phyloP scores from a whole-genome alignment of 2,329 filamentous ascomycete species.

The Zymoseptoria brevis region DNA sequence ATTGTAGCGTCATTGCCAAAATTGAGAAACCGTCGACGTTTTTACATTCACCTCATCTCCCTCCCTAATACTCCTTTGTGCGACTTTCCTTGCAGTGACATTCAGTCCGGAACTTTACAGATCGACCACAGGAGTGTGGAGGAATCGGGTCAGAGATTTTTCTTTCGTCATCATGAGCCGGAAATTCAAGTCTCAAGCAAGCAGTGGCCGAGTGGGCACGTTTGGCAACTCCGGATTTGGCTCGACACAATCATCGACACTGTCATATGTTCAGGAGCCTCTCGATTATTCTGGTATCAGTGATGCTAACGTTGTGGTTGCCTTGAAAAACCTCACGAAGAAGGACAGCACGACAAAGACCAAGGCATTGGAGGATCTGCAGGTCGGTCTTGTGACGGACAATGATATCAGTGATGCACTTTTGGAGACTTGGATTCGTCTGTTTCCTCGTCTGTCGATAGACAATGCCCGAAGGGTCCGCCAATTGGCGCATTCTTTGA shows the following conservation, averaged over 20 bases:
- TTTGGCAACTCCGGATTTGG: constrained; percentile 36
- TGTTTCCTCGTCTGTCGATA: constrained; percentile 84
- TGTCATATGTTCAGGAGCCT: constrained; percentile 84
- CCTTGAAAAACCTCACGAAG: constrained; percentile 88
- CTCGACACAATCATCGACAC: constrained; percentile 46
- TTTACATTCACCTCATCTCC: not conserved
- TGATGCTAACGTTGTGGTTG: constrained; percentile 73
- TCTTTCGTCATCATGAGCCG: constrained; percentile 50
- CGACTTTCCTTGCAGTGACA: not conserved
- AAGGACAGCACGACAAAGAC: constrained; percentile 88
- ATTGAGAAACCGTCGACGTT: not conserved
- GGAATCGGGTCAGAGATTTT: no score
- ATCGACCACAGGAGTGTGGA: no score
- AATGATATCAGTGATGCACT: constrained; percentile 69
- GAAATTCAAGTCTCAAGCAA: constrained; percentile 53
- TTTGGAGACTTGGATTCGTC: constrained; percentile 79
- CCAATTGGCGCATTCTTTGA: constrained; percentile 72
- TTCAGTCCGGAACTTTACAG: no score
- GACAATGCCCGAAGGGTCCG: constrained; percentile 82
- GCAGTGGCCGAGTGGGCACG: constrained; percentile 49
- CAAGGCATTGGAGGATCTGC: constrained; percentile 81
- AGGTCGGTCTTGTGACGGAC: constrained; percentile 53
- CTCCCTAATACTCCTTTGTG: not conserved
- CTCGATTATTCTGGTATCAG: constrained; percentile 70
- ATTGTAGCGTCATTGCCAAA: not conserved